phyloP scores from a whole-genome alignment of 1,284 basidiomycete species.

The Tilletia walkeri region DNA sequence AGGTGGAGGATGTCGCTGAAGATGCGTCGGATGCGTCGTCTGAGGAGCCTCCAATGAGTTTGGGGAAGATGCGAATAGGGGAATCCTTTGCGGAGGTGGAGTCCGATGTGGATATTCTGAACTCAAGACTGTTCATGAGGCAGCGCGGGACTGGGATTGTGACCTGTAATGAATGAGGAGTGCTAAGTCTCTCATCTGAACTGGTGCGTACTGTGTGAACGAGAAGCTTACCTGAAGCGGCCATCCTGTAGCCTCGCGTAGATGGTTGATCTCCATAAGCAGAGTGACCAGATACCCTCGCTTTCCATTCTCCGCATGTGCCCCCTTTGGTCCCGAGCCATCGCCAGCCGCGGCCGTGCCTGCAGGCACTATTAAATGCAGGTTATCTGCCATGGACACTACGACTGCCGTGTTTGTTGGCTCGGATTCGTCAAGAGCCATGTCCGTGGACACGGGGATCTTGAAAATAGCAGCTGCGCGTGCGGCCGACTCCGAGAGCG shows the following conservation, averaged over 20 bases:
- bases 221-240: slow-evolving; percentile 6
- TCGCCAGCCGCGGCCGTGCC: neutral
- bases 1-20: neutral
- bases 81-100: neutral
- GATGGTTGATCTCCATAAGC: neutral
- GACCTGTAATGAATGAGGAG: neutral
- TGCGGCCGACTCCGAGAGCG: slow-evolving; percentile 8
- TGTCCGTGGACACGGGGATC: slow-evolving; percentile 9
- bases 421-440: slow-evolving; percentile 7
- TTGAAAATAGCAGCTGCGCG: slow-evolving; percentile 9
- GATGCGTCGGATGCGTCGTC: neutral
- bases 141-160: slow-evolving; percentile 7
- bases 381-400: neutral
- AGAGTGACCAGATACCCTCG: slow-evolving; percentile 9
- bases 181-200: neutral
- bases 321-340: neutral
- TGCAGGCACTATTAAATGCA: slow-evolving; percentile 3
- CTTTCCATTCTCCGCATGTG: neutral
- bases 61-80: slow-evolving; percentile 5
- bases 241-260: neutral
- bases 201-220: neutral
- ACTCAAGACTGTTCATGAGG: slow-evolving; percentile 11
- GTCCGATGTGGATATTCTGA: slow-evolving; percentile 6
- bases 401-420: slow-evolving; percentile 5
- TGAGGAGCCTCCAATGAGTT: neutral